Base-by-base conservation (phyloP, 805 yeast species). In the Cyberlindnera xylosilytica region DNA sequence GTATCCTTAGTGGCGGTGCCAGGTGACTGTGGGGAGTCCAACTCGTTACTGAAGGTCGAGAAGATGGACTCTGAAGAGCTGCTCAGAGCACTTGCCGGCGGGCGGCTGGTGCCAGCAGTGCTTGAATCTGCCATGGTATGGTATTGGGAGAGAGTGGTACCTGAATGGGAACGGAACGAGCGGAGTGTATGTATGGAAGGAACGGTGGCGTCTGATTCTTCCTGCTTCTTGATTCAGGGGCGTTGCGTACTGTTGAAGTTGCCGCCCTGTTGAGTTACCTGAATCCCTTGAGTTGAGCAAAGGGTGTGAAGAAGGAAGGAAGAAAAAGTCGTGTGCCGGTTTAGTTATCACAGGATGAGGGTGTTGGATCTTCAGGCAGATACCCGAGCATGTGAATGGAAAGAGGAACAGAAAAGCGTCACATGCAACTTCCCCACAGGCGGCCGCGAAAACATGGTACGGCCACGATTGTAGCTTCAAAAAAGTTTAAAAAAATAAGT, bases 401-500 rank as follows among this genome's bases (percentile, higher is more conserved):
- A 7, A 17, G 6, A 17, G n/a, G 17, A 22, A 18, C 10, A 5
- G n/a, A 12, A 26, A 13, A 10, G 29, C 34, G 23, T 41, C 44
- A 41, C 44, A 41, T 41, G 44, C 44, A 15, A 18, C 17, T 23
- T 16, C 16, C 29, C 29, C 15, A 10, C 13, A 5, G 3, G 28
- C 20, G 28, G 19, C n/a, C 15, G 28, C 26, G 30, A 6, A 36
- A 6, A 19, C 11, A 6, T 31, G 27, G 13, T 23, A 23, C 16
- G 38, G 34, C 17, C 29, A 31, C 36, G 31, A 23, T n/a, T n/a
- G n/a, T n/a, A n/a, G n/a, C n/a, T n/a, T n/a, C n/a, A n/a, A n/a
- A n/a, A n/a, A n/a, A n/a, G n/a, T n/a, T n/a, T n/a, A n/a, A 38
- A 45, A 53, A 44, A 44, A 31, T 11, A 43, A 65, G 57, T 80